These are phyloP conservation scores for Nepenthes alata DNA, from an alignment of 179 eudicot genomes.

Conservation along the genomic window DNA sequence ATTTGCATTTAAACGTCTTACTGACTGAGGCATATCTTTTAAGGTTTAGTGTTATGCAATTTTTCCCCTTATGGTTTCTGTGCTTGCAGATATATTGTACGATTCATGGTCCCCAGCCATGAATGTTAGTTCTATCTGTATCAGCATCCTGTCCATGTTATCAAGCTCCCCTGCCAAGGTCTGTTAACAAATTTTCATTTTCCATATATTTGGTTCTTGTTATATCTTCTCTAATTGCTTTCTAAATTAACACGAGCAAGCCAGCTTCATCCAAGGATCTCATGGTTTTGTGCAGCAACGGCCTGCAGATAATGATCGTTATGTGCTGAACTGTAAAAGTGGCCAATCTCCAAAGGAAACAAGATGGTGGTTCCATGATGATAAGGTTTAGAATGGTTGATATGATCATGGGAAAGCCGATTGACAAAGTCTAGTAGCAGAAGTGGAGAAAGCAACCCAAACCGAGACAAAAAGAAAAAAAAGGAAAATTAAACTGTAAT, in stretches of 20 bases:
- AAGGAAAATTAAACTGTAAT: too few relatives aligned
- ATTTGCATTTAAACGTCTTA: too few relatives aligned
- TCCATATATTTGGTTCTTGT: neutral
- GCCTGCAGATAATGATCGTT: conserved; percentile 67
- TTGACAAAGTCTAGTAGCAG: too few relatives aligned
- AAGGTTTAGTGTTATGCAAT: too few relatives aligned
- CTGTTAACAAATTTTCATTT: neutral
- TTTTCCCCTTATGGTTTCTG: neutral
- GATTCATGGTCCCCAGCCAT: conserved; percentile 71
- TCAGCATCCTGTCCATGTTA: conserved; percentile 62
- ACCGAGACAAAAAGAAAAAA: too few relatives aligned
- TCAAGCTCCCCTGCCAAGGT: conserved; percentile 58
- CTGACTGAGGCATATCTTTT: too few relatives aligned
- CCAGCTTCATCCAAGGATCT: neutral
- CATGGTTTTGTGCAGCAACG: conserved; percentile 42
- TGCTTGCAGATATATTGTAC: conserved; percentile 45
- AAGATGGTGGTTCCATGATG: conserved; percentile 93
- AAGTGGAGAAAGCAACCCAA: too few relatives aligned
- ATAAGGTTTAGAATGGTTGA: conserved; percentile 36
- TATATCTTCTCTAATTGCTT: neutral
- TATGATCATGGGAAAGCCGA: neutral
- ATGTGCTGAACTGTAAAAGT: conserved; percentile 64
- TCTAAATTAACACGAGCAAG: neutral
- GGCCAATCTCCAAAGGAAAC: conserved; percentile 85
- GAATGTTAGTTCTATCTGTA: conserved; percentile 63